These are phyloP conservation scores for Globisporangium yorkense DNA, from an alignment of 352 stramenopile genomes.

Conservation along the genomic window DNA sequence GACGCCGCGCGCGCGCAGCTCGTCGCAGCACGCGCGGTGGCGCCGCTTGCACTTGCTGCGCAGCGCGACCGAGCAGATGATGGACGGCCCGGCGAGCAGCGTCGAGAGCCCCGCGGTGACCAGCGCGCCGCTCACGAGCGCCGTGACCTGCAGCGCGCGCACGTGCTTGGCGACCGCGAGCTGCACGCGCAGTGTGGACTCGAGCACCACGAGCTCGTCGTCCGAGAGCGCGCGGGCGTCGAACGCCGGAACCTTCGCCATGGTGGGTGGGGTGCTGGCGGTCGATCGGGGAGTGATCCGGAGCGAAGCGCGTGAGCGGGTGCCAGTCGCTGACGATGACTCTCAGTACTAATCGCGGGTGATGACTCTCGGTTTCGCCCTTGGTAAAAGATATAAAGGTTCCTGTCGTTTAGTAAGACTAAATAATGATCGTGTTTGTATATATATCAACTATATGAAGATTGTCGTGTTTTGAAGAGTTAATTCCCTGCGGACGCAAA, in stretches of 20 bases:
- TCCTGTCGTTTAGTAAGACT: too few species aligned
- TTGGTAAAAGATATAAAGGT: too few species aligned
- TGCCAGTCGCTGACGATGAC: too few species aligned
- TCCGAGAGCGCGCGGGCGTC: conserved; percentile 12
- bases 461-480: too few species aligned
- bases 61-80: conserved; percentile 18
- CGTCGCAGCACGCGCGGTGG: conserved; percentile 7
- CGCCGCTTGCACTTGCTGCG: conserved; percentile 18
- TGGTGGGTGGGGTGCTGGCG: background rate
- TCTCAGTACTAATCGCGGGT: too few species aligned
- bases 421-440: too few species aligned
- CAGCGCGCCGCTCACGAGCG: conserved; percentile 9
- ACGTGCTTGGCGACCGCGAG: conserved; percentile 20
- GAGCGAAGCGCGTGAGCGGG: background rate
- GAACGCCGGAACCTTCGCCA: conserved; percentile 7
- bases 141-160: conserved; percentile 15
- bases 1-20: conserved; percentile 14
- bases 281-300: background rate
- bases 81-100: conserved; percentile 16
- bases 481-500: too few species aligned
- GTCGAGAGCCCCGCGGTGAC: conserved; percentile 18
- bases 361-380: too few species aligned
- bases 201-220: conserved; percentile 22
- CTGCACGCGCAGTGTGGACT: conserved; percentile 25
- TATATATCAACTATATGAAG: too few species aligned